Percentiles rank a stretch among this genome's conserved stretches.
Conservation (phyloP, 257 asterid genomes). For the Nicotiana noctiflora region DNA sequence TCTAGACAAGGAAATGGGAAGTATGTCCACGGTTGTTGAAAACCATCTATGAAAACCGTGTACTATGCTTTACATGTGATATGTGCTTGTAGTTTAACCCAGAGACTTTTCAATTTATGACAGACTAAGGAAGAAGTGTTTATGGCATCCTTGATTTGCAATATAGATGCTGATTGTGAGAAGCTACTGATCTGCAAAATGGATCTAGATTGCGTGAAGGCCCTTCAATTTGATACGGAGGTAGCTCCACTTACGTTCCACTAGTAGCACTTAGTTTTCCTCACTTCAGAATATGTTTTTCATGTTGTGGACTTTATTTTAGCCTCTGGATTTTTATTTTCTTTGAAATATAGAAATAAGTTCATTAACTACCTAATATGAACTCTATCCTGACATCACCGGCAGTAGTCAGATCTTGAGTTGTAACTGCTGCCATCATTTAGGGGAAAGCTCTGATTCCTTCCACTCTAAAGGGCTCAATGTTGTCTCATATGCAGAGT, state of each 20-base stretch:
- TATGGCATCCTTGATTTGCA: slow-evolving; percentile 90
- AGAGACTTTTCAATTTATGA: slow-evolving; percentile 10
- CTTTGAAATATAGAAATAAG: not conserved
- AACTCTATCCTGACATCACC: not conserved
- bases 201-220: slow-evolving; percentile 80
- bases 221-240: slow-evolving; percentile 83
- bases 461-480: slow-evolving; percentile 17
- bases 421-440: not conserved
- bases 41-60: not conserved
- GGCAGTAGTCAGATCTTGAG: not conserved
- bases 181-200: slow-evolving; percentile 85
- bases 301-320: not conserved
- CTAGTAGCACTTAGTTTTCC: not conserved
- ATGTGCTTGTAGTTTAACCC: not conserved
- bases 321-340: not conserved
- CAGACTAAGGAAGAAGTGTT: slow-evolving; percentile 78
- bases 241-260: slow-evolving; percentile 21
- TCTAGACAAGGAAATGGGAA: not conserved
- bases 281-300: not conserved
- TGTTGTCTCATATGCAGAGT: slow-evolving; percentile 27
- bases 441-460: slow-evolving; percentile 4
- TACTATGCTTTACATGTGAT: not conserved
- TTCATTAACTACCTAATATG: not conserved
- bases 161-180: slow-evolving; percentile 59
- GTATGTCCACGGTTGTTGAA: not conserved